Evolutionary conservation across 2,329 filamentous ascomycete genomes (phyloP).

Genomic region (Fusarium austroafricanum): DNA sequence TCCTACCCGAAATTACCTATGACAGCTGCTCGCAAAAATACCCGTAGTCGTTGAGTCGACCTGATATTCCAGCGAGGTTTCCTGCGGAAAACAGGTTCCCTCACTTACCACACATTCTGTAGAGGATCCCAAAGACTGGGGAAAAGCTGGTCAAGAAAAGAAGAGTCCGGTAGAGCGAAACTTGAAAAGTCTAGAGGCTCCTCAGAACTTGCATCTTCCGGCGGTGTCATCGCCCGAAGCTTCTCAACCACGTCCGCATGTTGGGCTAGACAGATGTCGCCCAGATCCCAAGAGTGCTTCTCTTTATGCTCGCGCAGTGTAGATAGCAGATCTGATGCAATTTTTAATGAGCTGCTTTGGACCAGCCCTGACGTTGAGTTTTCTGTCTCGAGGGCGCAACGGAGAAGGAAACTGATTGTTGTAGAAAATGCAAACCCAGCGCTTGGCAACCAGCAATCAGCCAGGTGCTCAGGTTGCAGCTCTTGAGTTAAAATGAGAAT

Average conservation of each 20-base stretch:
- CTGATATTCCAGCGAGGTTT: background rate
- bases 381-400: constrained; percentile 60
- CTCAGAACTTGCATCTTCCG: constrained; percentile 35
- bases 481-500: constrained; percentile 62
- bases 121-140: constrained; percentile 53
- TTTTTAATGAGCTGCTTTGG: constrained; percentile 54
- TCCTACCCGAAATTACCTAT: background rate
- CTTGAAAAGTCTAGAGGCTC: constrained; percentile 41
- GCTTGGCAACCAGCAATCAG: constrained; percentile 63
- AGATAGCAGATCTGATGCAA: constrained; percentile 56
- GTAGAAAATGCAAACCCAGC: constrained; percentile 61
- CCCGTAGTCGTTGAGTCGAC: background rate
- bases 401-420: constrained; percentile 62
- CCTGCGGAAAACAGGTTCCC: background rate
- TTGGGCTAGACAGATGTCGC: constrained; percentile 61
- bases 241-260: constrained; percentile 61
- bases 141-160: constrained; percentile 51
- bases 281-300: constrained; percentile 60
- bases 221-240: constrained; percentile 48
- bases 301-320: constrained; percentile 55
- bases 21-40: background rate
- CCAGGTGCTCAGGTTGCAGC: constrained; percentile 55
- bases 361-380: constrained; percentile 51
- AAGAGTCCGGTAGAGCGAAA: constrained; percentile 49
- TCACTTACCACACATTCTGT: constrained; percentile 48